phyloP scores from a whole-genome alignment of 768 basidiomycete species.

The Cantharellus cinnabarinus region DNA sequence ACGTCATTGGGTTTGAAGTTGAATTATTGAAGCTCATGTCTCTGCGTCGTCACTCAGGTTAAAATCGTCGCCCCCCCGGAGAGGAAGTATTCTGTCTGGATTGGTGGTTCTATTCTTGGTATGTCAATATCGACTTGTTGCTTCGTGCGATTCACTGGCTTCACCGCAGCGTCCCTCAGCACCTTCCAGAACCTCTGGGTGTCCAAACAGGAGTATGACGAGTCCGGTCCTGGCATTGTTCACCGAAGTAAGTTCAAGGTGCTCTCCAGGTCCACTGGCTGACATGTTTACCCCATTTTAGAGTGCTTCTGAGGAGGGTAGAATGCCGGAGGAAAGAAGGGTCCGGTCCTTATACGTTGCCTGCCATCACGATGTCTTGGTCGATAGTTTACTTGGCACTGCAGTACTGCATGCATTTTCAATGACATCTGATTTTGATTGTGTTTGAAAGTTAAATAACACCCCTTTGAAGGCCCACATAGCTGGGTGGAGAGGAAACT shows the following conservation, averaged over 20 bases:
- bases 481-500: no score
- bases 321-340: no score
- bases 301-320: slow-evolving; percentile 6
- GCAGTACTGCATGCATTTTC: no score
- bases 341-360: no score
- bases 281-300: not conserved
- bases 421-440: no score
- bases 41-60: slow-evolving; percentile 21
- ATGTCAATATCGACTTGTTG: not conserved
- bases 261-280: not conserved
- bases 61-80: slow-evolving; percentile 89
- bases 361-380: no score
- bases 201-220: slow-evolving; percentile 84
- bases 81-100: slow-evolving; percentile 93
- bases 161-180: slow-evolving; percentile 51
- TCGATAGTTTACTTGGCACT: no score
- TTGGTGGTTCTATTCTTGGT: slow-evolving; percentile 57
- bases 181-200: slow-evolving; percentile 98
- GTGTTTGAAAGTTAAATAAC: no score
- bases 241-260: slow-evolving; percentile 31
- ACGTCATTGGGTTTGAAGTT: slow-evolving; percentile 8
- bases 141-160: slow-evolving; percentile 15
- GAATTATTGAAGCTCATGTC: not conserved
- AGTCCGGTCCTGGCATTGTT: slow-evolving; percentile 57
- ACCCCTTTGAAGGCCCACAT: no score